Evolutionary conservation across 345 rosid genomes (phyloP), one percentile per base, ranked within the genome.

Genomic region (Angophora floribunda): DNA sequence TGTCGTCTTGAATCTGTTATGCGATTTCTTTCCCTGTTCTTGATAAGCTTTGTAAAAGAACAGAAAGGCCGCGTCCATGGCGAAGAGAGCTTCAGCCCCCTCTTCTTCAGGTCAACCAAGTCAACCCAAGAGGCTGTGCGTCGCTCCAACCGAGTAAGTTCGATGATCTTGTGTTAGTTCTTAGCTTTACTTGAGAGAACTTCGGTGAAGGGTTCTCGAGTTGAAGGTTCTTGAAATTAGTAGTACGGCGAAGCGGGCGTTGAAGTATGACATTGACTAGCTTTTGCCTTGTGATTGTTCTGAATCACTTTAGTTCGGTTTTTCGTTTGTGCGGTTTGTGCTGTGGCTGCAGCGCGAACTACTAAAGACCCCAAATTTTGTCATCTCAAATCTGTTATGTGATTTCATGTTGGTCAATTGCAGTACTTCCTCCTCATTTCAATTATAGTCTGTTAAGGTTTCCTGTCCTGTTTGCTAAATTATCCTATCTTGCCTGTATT

Each of bases 351-450:
- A 45, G 7, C 7, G 49, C 7, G 6, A 45, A 45, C n/a, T n/a
- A n/a, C n/a, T n/a, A 0, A 30, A 65, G 44, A 1, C 21, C 36
- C 17, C 5, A 1, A 65, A 65, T 7, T 41, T 2, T 3, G 21
- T 7, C 7, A 1, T 30, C 44, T 67, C 44, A 4, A 15, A 7
- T 14, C 44, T 67, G 78, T 7, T 30, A 0, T 30, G 78, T 0
- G 44, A 67, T 15, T 67, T 67, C 21, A 2, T 1, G 1, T 3
- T 15, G 36, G 44, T 22, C 78, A 67, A 30, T 30, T 0, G 67
- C 67, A 61, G 30, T 61, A 26, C 7, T 61, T 61, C 32, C 67
- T 61, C 13, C 32, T 61, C 24, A 57, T 57, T 57, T 24, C 13
- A 9, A 13, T 61, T 28, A 28, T 26, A 13, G 16, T 61, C 32